Percentiles rank a stretch among this genome's conserved stretches.
Evolutionary conservation across 768 basidiomycete genomes (phyloP).

Genomic region (Amyloporia xantha): DNA sequence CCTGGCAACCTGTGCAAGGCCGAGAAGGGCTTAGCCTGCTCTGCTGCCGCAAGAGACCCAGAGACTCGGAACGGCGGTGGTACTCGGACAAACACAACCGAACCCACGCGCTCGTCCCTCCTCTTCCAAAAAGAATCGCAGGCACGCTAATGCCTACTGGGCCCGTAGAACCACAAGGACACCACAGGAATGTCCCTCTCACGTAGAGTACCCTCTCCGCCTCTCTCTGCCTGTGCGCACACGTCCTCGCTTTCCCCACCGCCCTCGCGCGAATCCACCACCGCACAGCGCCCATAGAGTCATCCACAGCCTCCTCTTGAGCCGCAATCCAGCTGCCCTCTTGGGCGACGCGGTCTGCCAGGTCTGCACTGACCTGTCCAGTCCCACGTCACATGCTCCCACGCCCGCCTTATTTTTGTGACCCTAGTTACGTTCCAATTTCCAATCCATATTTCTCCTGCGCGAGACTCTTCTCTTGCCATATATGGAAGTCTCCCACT

Average conservation of each 20-base stretch:
- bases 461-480: not conserved
- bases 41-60: constrained; percentile 1
- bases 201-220: too few relatives aligned
- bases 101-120: constrained; percentile 2
- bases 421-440: constrained; percentile 4
- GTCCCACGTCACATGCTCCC: constrained; percentile 1
- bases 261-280: not conserved
- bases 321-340: too few relatives aligned
- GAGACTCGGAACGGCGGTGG: constrained; percentile 3
- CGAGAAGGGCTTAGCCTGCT: constrained; percentile 4
- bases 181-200: too few relatives aligned
- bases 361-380: too few relatives aligned
- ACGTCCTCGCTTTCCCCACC: too few relatives aligned
- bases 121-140: constrained; percentile 1
- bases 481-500: not conserved
- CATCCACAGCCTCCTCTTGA: too few relatives aligned
- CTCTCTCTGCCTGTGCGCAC: too few relatives aligned
- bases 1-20: constrained; percentile 3
- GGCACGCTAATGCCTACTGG: constrained; percentile 1
- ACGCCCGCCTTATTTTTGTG: constrained; percentile 1
- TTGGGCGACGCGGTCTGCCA: too few relatives aligned
- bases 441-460: not conserved
- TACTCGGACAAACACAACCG: constrained; percentile 8
- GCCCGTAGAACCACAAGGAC: too few relatives aligned
- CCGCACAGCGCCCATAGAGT: not conserved